These are phyloP conservation scores for Eimeria falciformis DNA, from an alignment of 169 alveolate species.

Conservation along the genomic window DNA sequence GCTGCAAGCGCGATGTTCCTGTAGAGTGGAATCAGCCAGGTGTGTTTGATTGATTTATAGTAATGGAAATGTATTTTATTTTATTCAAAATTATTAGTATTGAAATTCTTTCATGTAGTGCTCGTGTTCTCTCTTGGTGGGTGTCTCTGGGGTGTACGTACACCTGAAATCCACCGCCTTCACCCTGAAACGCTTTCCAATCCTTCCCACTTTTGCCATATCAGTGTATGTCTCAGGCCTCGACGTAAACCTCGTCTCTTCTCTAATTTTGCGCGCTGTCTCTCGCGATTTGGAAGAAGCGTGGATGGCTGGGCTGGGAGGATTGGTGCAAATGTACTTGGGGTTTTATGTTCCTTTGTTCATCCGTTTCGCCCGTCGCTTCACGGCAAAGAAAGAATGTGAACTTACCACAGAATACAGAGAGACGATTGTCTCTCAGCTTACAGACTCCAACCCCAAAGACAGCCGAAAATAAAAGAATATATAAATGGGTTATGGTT, in stretches of 20 bases:
- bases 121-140: too few species aligned
- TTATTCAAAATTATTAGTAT: too few species aligned
- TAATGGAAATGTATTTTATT: too few species aligned
- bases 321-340: conserved; percentile 12
- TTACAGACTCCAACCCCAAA: not conserved
- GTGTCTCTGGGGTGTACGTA: too few species aligned
- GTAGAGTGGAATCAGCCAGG: conserved; percentile 2
- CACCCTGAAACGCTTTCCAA: too few species aligned
- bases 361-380: not conserved
- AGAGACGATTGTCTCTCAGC: conserved; percentile 30
- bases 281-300: not conserved
- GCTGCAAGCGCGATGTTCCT: not conserved
- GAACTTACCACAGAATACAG: not conserved
- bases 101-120: too few species aligned
- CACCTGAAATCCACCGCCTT: too few species aligned
- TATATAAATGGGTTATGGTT: too few species aligned
- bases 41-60: too few species aligned
- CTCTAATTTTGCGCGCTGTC: not conserved
- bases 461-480: too few species aligned
- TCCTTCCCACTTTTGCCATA: too few species aligned
- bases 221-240: too few species aligned
- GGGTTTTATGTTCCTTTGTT: conserved; percentile 8
- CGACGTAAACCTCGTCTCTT: not conserved
- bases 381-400: conserved; percentile 8
- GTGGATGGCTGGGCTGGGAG: conserved; percentile 12